Percentiles rank a stretch among this genome's conserved stretches.
phyloP scores from a whole-genome alignment of 306 rosid species.

The Lathyrus sativus region DNA sequence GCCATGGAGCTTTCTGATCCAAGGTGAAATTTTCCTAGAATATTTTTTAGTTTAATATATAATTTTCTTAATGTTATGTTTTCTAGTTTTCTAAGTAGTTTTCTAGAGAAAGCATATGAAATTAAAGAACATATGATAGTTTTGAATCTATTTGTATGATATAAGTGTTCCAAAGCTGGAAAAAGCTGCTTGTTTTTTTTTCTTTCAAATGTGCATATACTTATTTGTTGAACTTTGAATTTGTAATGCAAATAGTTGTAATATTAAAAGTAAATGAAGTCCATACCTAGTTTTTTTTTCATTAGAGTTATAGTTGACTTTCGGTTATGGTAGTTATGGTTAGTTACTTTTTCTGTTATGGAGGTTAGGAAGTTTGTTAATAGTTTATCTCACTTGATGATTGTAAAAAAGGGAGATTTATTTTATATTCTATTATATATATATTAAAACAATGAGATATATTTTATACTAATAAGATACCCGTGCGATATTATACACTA shows the following conservation, averaged over 20 bases:
- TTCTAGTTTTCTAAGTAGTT: conserved; percentile 12
- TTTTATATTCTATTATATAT: too few species aligned
- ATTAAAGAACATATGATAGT: conserved; percentile 42
- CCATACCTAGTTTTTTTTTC: conserved; percentile 1
- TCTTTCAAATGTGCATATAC: conserved; percentile 57
- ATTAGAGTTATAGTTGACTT: too few species aligned
- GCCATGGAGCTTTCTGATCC: conserved; percentile 99
- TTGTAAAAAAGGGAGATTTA: too few species aligned
- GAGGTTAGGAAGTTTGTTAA: too few species aligned
- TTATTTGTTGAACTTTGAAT: conserved; percentile 35
- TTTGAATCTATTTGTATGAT: conserved; percentile 51
- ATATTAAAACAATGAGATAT: too few species aligned
- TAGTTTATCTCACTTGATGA: too few species aligned
- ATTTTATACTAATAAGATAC: too few species aligned
- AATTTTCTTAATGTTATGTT: background rate
- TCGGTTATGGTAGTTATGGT: too few species aligned
- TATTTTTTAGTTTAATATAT: background rate
- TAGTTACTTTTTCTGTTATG: too few species aligned
- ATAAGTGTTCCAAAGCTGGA: conserved; percentile 44
- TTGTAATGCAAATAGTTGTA: conserved; percentile 40
- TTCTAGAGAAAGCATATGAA: conserved; percentile 37
- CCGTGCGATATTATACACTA: too few species aligned
- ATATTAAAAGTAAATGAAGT: conserved; percentile 14
- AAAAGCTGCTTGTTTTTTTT: conserved; percentile 29
- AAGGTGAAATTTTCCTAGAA: conserved; percentile 48